Conservation (phyloP, 2,329 filamentous ascomycete genomes). For the Hypomyces rosellus region DNA sequence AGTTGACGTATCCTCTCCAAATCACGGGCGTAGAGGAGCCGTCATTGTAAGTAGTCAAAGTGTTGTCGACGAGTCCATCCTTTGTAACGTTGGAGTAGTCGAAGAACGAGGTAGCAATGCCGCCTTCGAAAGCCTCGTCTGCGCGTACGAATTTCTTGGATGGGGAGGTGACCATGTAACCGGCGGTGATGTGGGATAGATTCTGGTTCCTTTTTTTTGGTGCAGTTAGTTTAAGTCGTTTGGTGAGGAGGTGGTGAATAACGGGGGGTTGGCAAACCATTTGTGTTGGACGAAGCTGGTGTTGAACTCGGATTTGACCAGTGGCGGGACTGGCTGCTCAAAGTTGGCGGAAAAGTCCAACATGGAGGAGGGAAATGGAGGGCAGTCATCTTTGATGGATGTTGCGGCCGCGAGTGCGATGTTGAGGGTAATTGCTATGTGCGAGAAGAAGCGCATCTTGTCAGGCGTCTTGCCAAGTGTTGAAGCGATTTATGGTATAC, state of each 20-base stretch:
- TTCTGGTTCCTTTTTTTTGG: slow-evolving; percentile 24
- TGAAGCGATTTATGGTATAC: too few relatives aligned
- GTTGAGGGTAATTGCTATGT: background rate
- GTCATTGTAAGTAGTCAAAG: slow-evolving; percentile 20
- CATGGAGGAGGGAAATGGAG: slow-evolving; percentile 21
- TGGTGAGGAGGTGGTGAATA: too few relatives aligned
- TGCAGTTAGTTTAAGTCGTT: slow-evolving; percentile 5
- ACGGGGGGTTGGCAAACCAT: slow-evolving; percentile 17
- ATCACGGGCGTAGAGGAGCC: slow-evolving; percentile 15
- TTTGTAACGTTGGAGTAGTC: slow-evolving; percentile 30
- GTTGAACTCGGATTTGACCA: slow-evolving; percentile 25
- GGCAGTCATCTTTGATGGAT: slow-evolving; percentile 9
- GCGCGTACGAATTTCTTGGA: slow-evolving; percentile 22
- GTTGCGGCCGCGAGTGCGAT: background rate
- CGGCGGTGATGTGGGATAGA: slow-evolving; percentile 32
- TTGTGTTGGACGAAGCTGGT: slow-evolving; percentile 33
- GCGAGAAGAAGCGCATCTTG: background rate
- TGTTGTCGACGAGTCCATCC: slow-evolving; percentile 31
- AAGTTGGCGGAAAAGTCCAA: slow-evolving; percentile 25
- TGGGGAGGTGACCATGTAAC: slow-evolving; percentile 30
- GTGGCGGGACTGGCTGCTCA: slow-evolving; percentile 26
- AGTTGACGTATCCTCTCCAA: slow-evolving; percentile 30
- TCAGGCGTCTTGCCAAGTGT: background rate
- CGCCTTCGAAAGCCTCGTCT: slow-evolving; percentile 24
- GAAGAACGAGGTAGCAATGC: slow-evolving; percentile 26